Evolutionary conservation across 1,139 yeast genomes (phyloP), one percentile per base, ranked within the genome.

Genomic region (Diutina pseudorugosa): DNA sequence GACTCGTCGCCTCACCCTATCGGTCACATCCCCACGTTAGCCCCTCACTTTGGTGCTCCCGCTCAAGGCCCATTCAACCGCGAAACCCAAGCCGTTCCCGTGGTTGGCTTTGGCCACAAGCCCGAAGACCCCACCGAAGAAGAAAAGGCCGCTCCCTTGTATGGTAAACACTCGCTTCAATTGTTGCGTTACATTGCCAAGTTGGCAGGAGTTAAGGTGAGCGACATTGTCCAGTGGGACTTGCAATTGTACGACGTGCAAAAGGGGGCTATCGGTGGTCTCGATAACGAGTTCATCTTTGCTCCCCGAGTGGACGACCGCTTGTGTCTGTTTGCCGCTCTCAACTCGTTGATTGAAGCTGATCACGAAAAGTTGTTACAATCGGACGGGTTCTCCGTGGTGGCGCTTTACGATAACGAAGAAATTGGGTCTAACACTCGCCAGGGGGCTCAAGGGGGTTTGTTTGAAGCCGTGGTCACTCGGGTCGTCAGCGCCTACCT

Each of bases 261-360:
- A 62, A 73, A 72, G 61, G 86, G 85, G 52, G 64, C 75, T 16
- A 63, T 76, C 54, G 87, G 86, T 53, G 88, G 89, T 2, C 65
- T 82, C 55, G 71, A 74, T 53, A 71, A 75, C 54, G 88, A 83
- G 56, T 82, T 82, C 61, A 64, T 83, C 48, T 80, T 73, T 62
- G 83, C 84, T 23, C 86, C 88, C 47, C 70, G 88, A 60, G 65
- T 82, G 48, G 89, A 83, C 60, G 89, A 83, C 65, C 69, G 87
- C 61, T 66, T 82, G 54, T 82, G 87, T 64, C 77, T 84, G 2
- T 83, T 72, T 65, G 75, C 84, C 27, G 85, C 85, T 3, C 63
- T 81, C 51, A 63, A 68, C 52, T 77, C 82, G 0, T 66, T 83
- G 57, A 62, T 80, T 51, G 81, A 79, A 57, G 62, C 66, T 2